A percentile compares a stretch with the other conserved stretches of the same genome.
These are phyloP conservation scores for Pseudogymnoascus sp. DNA, from an alignment of 2,329 filamentous ascomycete species.

Conservation along the genomic window DNA sequence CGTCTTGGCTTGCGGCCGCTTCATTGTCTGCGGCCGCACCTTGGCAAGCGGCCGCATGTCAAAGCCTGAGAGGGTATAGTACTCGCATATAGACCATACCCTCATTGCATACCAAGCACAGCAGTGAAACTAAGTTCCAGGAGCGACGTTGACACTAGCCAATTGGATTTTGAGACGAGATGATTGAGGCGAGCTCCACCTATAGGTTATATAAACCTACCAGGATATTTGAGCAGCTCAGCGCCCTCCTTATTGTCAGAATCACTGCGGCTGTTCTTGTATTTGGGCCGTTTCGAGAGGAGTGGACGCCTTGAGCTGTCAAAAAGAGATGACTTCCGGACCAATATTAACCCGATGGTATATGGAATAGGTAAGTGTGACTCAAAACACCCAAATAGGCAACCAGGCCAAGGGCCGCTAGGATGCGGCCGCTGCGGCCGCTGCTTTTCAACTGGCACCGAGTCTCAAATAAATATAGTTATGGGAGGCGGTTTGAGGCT, in stretches of 20 bases:
- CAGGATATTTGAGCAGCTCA: background rate
- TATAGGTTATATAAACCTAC: background rate
- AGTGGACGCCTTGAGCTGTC: background rate
- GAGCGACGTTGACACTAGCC: background rate
- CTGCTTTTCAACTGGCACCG: constrained; percentile 12
- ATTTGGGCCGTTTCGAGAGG: background rate
- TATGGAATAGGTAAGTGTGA: background rate
- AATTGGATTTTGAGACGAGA: background rate
- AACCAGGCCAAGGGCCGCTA: background rate
- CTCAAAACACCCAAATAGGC: background rate
- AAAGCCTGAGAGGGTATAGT: background rate
- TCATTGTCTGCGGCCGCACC: background rate
- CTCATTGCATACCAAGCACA: background rate
- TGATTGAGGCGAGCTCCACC: background rate
- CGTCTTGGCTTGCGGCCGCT: constrained; percentile 1
- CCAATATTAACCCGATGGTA: background rate
- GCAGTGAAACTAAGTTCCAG: background rate
- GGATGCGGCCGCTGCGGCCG: background rate
- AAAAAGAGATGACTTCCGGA: background rate
- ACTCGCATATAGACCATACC: background rate
- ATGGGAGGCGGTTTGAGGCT: too few species aligned
- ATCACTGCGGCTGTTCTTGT: background rate
- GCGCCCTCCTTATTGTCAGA: background rate
- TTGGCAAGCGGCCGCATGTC: background rate
- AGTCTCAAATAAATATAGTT: background rate